These are phyloP conservation scores for Triticum turgidum DNA, from an alignment of 176 grass and related monocot species.

Conservation along the genomic window DNA sequence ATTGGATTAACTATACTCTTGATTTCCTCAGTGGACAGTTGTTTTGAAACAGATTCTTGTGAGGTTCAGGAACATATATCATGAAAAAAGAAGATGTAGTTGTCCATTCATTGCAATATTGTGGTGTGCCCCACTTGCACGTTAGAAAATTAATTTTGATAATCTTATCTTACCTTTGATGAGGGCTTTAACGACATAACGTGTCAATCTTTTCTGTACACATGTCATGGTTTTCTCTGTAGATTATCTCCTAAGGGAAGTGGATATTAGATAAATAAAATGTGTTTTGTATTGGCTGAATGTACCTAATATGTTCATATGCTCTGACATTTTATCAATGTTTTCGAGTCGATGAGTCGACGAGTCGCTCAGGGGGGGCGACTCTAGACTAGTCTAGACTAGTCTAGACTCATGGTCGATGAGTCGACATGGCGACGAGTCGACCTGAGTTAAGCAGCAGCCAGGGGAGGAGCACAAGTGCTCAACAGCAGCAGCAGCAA, in stretches of 20 bases:
- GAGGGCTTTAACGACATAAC: background rate
- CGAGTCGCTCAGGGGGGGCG: too few relatives aligned
- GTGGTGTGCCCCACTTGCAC: background rate
- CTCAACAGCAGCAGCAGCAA: too few relatives aligned
- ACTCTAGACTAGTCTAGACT: too few relatives aligned
- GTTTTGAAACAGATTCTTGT: background rate
- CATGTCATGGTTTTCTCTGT: background rate
- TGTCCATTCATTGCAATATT: slow-evolving; percentile 18
- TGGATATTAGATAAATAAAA: background rate
- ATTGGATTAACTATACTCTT: background rate
- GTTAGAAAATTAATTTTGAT: background rate
- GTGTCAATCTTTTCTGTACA: background rate
- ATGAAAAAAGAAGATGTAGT: background rate
- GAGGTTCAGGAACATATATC: background rate
- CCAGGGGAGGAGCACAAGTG: too few relatives aligned
- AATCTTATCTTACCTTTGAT: background rate
- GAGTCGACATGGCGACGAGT: too few relatives aligned
- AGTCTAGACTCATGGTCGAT: too few relatives aligned
- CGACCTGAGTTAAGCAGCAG: too few relatives aligned
- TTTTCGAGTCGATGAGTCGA: too few relatives aligned
- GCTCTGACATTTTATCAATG: background rate
- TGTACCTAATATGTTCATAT: background rate
- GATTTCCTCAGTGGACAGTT: background rate
- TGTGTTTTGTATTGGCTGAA: background rate
- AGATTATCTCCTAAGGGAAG: background rate